Percentiles rank a stretch among this genome's conserved stretches.
These are phyloP conservation scores for Melocanna baccifera DNA, from an alignment of 176 grass and related monocot genomes.

Conservation along the genomic window DNA sequence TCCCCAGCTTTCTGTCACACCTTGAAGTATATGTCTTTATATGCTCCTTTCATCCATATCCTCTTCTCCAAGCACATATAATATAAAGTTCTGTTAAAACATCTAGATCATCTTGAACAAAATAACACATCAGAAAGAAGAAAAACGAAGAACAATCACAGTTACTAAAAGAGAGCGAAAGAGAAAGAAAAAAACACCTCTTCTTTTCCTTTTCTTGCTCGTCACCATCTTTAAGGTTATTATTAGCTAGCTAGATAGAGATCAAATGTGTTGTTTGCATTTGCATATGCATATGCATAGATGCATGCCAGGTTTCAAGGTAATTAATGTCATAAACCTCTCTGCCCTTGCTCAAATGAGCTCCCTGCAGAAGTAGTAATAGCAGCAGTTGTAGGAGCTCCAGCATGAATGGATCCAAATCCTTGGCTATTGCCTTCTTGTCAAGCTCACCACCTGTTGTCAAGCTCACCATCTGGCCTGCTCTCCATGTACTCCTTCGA, in stretches of 20 bases:
- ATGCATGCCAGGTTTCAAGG: slow-evolving; percentile 24
- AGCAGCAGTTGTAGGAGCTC: slow-evolving; percentile 9
- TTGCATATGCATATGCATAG: slow-evolving; percentile 11
- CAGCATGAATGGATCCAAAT: slow-evolving; percentile 57
- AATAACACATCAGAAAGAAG: slow-evolving; percentile 26
- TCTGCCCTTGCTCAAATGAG: slow-evolving; percentile 47
- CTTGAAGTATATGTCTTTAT: slow-evolving; percentile 36
- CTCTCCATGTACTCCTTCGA: slow-evolving; percentile 61
- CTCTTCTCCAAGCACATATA: slow-evolving; percentile 31
- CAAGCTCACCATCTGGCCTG: slow-evolving; percentile 18
- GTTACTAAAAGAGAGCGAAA: not conserved
- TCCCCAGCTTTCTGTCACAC: slow-evolving; percentile 59
- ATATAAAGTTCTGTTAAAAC: slow-evolving; percentile 42
- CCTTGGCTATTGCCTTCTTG: slow-evolving; percentile 39
- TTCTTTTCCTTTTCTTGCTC: slow-evolving; percentile 19
- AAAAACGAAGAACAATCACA: not conserved
- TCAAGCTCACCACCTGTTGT: slow-evolving; percentile 34
- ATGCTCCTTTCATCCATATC: not conserved
- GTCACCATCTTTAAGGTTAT: slow-evolving; percentile 27
- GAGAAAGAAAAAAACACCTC: slow-evolving; percentile 1
- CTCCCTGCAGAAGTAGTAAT: slow-evolving; percentile 43
- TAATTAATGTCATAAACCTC: slow-evolving; percentile 51
- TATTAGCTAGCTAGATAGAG: slow-evolving; percentile 32
- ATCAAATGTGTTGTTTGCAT: slow-evolving; percentile 36
- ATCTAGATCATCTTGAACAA: slow-evolving; percentile 24